These are phyloP conservation scores for Cyanophora paradoxa DNA, from an alignment of 78 protist genomes.

Conservation along the genomic window DNA sequence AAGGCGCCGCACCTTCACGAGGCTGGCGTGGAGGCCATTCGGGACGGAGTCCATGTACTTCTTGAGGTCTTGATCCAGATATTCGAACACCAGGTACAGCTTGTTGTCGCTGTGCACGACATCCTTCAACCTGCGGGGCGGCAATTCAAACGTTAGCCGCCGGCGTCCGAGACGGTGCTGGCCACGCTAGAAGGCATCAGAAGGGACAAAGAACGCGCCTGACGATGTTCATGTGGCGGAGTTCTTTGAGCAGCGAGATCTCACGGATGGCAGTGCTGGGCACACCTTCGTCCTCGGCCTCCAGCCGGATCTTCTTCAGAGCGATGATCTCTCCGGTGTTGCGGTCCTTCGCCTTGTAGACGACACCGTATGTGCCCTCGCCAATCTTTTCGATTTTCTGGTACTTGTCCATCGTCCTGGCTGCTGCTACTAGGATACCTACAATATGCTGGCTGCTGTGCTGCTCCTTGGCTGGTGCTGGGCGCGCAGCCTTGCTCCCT, in stretches of 20 bases:
- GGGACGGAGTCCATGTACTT: conserved; percentile 69
- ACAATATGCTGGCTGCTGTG: too few relatives aligned
- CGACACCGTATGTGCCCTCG: conserved; percentile 99
- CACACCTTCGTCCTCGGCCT: conserved; percentile 96
- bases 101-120: conserved; percentile 85
- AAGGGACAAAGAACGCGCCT: conserved; percentile 19
- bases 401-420: conserved; percentile 65
- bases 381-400: conserved; percentile 87
- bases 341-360: conserved; percentile 85
- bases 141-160: conserved; percentile 1
- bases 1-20: conserved; percentile 47
- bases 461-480: too few relatives aligned
- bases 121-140: conserved; percentile 65
- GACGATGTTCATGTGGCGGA: conserved; percentile 93
- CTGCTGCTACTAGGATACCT: too few relatives aligned
- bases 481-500: too few relatives aligned
- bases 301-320: conserved; percentile 95
- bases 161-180: neutral
- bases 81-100: conserved; percentile 97
- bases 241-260: conserved; percentile 89
- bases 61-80: conserved; percentile 90
- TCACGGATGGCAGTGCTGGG: conserved; percentile 97
- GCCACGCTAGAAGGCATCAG: neutral
- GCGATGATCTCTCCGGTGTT: conserved; percentile 82
- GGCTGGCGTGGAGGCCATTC: conserved; percentile 15